A percentile compares a stretch with the other conserved stretches of the same genome.
These are phyloP conservation scores for Boletus edulis DNA, from an alignment of 768 basidiomycete species.

Conservation along the genomic window DNA sequence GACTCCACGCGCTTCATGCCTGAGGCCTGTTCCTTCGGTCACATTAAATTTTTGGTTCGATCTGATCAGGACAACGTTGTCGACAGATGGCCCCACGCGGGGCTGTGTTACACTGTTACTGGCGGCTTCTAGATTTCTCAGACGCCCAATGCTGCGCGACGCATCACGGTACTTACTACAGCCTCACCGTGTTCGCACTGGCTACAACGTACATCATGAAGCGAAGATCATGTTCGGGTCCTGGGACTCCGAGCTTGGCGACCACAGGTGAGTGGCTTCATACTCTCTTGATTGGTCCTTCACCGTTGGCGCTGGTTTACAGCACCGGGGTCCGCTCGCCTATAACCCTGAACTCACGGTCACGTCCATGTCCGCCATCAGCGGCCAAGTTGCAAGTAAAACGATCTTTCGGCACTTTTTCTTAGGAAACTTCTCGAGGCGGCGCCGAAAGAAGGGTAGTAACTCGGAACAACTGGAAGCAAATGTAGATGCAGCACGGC, in stretches of 20 bases:
- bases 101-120: too few relatives aligned
- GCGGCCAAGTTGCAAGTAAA: slow-evolving; percentile 2
- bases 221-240: neutral
- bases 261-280: slow-evolving; percentile 9
- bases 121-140: too few relatives aligned
- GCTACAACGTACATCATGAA: neutral
- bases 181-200: neutral
- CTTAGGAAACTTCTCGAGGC: slow-evolving; percentile 14
- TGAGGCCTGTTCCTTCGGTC: too few relatives aligned
- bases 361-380: slow-evolving; percentile 14
- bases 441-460: slow-evolving; percentile 19
- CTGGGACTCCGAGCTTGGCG: neutral
- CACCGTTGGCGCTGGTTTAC: slow-evolving; percentile 1
- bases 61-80: too few relatives aligned
- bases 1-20: too few relatives aligned
- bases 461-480: slow-evolving; percentile 21
- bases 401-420: slow-evolving; percentile 9
- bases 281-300: neutral
- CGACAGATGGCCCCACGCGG: too few relatives aligned
- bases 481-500: slow-evolving; percentile 19
- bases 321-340: slow-evolving; percentile 5
- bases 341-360: slow-evolving; percentile 1
- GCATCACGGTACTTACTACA: too few relatives aligned
- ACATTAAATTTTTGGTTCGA: too few relatives aligned
- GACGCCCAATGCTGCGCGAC: too few relatives aligned